Evolutionary conservation across 202 grass and related monocot genomes (phyloP), one percentile per base, ranked within the genome.

Genomic region (Brachypodium distachyon): DNA sequence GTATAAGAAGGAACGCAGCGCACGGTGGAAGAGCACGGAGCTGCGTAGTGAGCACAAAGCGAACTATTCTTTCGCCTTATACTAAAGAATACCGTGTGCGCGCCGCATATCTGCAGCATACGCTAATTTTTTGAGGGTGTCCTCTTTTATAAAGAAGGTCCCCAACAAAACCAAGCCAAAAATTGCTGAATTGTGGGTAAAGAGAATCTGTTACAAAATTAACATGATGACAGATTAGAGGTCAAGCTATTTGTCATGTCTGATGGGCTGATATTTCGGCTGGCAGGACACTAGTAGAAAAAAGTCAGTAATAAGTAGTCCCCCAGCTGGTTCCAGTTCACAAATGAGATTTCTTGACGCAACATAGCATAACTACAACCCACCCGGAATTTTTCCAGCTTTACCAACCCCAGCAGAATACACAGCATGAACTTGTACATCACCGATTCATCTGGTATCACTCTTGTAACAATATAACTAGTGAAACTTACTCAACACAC

Each of bases 61-160:
- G 83, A 89, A 92, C 73, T 88, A 88, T 93, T 93, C 87, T 90
- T 93, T 90, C 84, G 81, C 84, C 84, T 88, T 88, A 90, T 90
- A 90, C 82, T 86, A 81, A 94, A 66, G 62, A 66, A 66, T 42
- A 66, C 62, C 62, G 62, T 65, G 61, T 73, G 84, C 78, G 0
- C 77, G 33, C 14, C 68, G 80, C 78, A 46, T 0, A 6, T 16
- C 2, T 72, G 82, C 85, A 87, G 85, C 79, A 84, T 89, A 86
- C 71, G 14, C 80, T 12, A 72, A 89, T 89, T 89, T 91, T 86
- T 89, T 22, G 16, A 86, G 69, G 89, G 72, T 22, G 4, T n/a
- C 5, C 26, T 61, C 1, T 44, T n/a, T 11, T 0, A 0, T 0
- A 7, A 6, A 17, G 9, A 50, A 70, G 73, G 25, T 1, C 4